Conservation (phyloP, 352 stramenopile species). For the Pythium biforme region DNA sequence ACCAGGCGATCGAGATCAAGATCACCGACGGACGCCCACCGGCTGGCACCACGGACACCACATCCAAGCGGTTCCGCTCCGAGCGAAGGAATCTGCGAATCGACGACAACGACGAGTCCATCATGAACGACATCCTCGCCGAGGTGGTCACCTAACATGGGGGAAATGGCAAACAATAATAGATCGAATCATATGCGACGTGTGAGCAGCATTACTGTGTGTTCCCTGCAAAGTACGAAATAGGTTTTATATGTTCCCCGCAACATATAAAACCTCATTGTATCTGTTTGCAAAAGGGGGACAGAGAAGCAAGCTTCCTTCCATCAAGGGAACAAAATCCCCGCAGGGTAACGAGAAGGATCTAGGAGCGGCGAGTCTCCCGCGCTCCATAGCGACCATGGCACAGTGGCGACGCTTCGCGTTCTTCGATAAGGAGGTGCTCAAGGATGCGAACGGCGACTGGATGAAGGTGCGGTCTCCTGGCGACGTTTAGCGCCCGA, state of each 20-base stretch:
- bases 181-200: constrained; percentile 15
- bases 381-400: no score
- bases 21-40: constrained; percentile 1
- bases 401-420: constrained; percentile 87
- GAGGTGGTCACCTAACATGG: constrained; percentile 21
- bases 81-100: constrained; percentile 36
- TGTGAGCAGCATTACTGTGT: constrained; percentile 24
- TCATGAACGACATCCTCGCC: constrained; percentile 65
- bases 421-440: constrained; percentile 88
- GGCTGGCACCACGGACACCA: not conserved
- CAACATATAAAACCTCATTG: constrained; percentile 4
- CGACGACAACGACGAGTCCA: constrained; percentile 61
- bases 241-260: constrained; percentile 8
- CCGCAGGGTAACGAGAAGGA: no score
- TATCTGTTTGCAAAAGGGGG: constrained; percentile 4
- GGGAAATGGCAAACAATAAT: not conserved
- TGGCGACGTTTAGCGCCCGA: no score
- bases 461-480: constrained; percentile 78
- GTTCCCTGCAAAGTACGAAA: constrained; percentile 16
- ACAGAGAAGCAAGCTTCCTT: no score
- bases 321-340: no score
- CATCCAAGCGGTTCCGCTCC: constrained; percentile 5
- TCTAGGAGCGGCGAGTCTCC: no score
- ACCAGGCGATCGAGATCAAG: constrained; percentile 6
- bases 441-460: constrained; percentile 77